A percentile compares a stretch with the other conserved stretches of the same genome.
Evolutionary conservation across 2,329 filamentous ascomycete genomes (phyloP).

Genomic region (Aquanectria penicillioides): DNA sequence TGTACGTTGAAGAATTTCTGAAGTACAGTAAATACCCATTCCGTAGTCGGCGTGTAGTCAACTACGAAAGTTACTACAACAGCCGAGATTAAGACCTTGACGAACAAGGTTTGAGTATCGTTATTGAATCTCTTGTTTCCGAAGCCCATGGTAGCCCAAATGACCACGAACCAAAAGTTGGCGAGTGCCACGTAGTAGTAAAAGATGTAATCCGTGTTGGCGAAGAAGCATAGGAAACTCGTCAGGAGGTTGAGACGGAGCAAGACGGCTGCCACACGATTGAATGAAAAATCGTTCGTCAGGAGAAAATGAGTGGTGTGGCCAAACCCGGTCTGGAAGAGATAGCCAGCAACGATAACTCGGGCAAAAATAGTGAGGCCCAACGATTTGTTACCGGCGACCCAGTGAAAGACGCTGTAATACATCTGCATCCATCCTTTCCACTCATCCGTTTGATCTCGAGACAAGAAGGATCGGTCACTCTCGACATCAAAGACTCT

Average conservation of each 20-base stretch:
- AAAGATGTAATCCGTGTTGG: conserved; percentile 60
- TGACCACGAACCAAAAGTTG: conserved; percentile 70
- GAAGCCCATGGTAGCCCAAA: conserved; percentile 61
- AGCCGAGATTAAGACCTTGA: conserved; percentile 58
- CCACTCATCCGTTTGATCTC: conserved; percentile 71
- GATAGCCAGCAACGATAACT: conserved; percentile 64
- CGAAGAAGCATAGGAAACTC: conserved; percentile 62
- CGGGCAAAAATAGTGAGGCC: conserved; percentile 65
- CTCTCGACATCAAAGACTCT: conserved; percentile 6
- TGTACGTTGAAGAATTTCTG: conserved; percentile 55
- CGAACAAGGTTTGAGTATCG: conserved; percentile 52
- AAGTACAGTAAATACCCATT: conserved; percentile 44
- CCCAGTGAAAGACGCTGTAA: conserved; percentile 64
- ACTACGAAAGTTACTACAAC: conserved; percentile 48
- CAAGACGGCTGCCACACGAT: conserved; percentile 61
- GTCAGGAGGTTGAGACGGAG: conserved; percentile 67
- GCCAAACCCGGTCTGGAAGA: conserved; percentile 71
- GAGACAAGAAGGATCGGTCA: conserved; percentile 39
- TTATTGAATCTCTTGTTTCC: conserved; percentile 53
- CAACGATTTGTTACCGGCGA: conserved; percentile 54
- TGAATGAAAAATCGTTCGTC: conserved; percentile 65
- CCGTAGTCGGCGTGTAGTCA: conserved; percentile 25
- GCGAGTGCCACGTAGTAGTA: conserved; percentile 69
- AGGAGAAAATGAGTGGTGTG: conserved; percentile 68
- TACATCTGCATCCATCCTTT: conserved; percentile 72